Conservation (phyloP, 352 stramenopile genomes). For the Aphanomyces stellatus region DNA sequence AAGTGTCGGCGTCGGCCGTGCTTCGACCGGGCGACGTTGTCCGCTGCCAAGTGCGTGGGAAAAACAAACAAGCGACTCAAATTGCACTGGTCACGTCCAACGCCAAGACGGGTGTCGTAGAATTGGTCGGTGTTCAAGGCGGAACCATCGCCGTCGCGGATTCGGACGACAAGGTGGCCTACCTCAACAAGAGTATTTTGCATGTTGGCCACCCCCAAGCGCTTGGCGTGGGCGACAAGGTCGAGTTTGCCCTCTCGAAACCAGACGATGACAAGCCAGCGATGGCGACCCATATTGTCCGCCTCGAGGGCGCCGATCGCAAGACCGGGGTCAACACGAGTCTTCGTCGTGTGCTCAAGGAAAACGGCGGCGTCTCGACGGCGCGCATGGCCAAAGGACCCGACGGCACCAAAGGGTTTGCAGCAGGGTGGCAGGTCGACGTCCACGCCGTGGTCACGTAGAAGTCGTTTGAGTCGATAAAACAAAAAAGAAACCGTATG, state of each 20-base stretch:
- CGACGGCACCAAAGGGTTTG: slow-evolving; percentile 63
- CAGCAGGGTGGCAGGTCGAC: slow-evolving; percentile 34
- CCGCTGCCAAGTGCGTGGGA: slow-evolving; percentile 38
- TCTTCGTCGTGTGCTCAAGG: slow-evolving; percentile 55
- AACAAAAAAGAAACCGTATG: not conserved
- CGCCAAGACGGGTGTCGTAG: slow-evolving; percentile 51
- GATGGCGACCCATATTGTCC: slow-evolving; percentile 21
- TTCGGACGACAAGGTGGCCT: slow-evolving; percentile 29
- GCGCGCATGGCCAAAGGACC: slow-evolving; percentile 63
- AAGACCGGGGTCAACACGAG: slow-evolving; percentile 19
- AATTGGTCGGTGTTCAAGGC: slow-evolving; percentile 33
- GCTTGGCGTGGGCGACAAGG: slow-evolving; percentile 52
- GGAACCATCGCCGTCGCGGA: slow-evolving; percentile 50
- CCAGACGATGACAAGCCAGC: slow-evolving; percentile 15
- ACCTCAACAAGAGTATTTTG: slow-evolving; percentile 43
- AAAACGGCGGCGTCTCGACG: slow-evolving; percentile 57
- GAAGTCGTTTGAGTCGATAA: not conserved
- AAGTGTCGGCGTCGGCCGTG: slow-evolving; percentile 40
- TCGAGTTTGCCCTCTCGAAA: slow-evolving; percentile 49
- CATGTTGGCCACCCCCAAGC: slow-evolving; percentile 31
- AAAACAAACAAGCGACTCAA: slow-evolving; percentile 42
- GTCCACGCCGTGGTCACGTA: not conserved
- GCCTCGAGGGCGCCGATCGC: slow-evolving; percentile 1
- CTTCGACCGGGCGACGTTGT: slow-evolving; percentile 66
- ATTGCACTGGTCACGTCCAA: slow-evolving; percentile 46